phyloP scores from a whole-genome alignment of 352 stramenopile genomes.

The Pythium plurisporium region DNA sequence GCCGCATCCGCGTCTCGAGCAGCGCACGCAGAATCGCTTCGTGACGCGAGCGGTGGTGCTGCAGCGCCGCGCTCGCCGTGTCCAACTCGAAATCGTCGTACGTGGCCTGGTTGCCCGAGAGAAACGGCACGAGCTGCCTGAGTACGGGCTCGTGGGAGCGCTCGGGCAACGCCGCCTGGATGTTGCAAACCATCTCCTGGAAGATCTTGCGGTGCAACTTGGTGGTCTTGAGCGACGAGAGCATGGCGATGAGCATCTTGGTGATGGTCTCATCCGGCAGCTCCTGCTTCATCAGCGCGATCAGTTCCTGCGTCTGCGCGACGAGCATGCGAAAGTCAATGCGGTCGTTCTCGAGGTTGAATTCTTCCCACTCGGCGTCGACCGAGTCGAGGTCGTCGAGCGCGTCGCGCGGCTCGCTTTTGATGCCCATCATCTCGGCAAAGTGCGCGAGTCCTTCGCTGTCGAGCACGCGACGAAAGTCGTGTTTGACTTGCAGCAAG shows the following conservation, averaged over 20 bases:
- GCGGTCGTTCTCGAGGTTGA: slow-evolving; percentile 82
- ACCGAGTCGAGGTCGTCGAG: slow-evolving; percentile 24
- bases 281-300: slow-evolving; percentile 56
- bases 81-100: slow-evolving; percentile 73
- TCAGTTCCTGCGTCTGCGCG: slow-evolving; percentile 57
- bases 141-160: slow-evolving; percentile 59
- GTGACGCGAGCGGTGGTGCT: slow-evolving; percentile 79
- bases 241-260: slow-evolving; percentile 82
- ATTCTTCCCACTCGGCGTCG: slow-evolving; percentile 83
- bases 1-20: slow-evolving; percentile 78
- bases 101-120: slow-evolving; percentile 72
- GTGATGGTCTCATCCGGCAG: slow-evolving; percentile 73
- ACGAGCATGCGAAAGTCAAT: slow-evolving; percentile 83
- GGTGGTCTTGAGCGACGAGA: slow-evolving; percentile 80
- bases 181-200: slow-evolving; percentile 85
- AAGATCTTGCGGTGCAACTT: slow-evolving; percentile 87
- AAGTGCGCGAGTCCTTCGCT: slow-evolving; percentile 67
- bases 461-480: slow-evolving; percentile 75
- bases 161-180: slow-evolving; percentile 71
- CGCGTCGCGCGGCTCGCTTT: slow-evolving; percentile 23
- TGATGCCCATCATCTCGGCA: slow-evolving; percentile 74
- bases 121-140: slow-evolving; percentile 64
- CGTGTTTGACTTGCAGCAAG: slow-evolving; percentile 78
- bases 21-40: slow-evolving; percentile 75
- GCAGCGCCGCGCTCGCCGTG: slow-evolving; percentile 45